These are phyloP conservation scores for Cercis canadensis DNA, from an alignment of 306 rosid species.

Conservation along the genomic window DNA sequence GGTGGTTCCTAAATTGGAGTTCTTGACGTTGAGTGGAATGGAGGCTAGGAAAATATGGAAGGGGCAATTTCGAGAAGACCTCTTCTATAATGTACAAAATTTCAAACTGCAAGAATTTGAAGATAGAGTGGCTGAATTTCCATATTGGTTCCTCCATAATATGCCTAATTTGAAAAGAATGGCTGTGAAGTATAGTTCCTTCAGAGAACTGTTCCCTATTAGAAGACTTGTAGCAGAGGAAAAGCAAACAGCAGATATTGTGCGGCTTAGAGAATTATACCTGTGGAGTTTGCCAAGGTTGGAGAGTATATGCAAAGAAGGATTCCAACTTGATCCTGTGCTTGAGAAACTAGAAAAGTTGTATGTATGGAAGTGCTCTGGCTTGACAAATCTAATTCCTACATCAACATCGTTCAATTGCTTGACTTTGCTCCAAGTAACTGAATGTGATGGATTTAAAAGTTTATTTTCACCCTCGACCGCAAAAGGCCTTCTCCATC, in stretches of 20 bases:
- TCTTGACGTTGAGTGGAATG: neutral
- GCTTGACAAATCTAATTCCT: neutral
- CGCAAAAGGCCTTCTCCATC: neutral
- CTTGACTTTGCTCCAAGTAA: neutral
- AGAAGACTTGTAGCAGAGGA: neutral
- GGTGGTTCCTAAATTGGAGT: neutral
- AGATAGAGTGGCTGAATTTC: neutral
- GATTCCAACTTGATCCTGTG: neutral
- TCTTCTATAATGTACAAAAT: neutral
- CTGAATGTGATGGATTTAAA: neutral
- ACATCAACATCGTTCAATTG: neutral
- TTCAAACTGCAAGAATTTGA: neutral
- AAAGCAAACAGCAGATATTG: neutral
- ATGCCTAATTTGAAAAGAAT: neutral
- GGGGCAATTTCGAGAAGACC: neutral
- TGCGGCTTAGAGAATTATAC: neutral
- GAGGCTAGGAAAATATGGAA: neutral
- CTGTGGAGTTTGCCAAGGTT: neutral
- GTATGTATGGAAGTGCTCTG: neutral
- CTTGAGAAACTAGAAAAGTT: neutral
- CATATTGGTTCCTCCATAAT: neutral
- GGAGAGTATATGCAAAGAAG: neutral
- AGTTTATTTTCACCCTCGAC: neutral
- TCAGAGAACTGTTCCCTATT: neutral
- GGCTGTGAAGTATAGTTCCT: neutral